Evolutionary conservation across 768 basidiomycete genomes (phyloP).

Genomic region (Tephrocybe sp.): DNA sequence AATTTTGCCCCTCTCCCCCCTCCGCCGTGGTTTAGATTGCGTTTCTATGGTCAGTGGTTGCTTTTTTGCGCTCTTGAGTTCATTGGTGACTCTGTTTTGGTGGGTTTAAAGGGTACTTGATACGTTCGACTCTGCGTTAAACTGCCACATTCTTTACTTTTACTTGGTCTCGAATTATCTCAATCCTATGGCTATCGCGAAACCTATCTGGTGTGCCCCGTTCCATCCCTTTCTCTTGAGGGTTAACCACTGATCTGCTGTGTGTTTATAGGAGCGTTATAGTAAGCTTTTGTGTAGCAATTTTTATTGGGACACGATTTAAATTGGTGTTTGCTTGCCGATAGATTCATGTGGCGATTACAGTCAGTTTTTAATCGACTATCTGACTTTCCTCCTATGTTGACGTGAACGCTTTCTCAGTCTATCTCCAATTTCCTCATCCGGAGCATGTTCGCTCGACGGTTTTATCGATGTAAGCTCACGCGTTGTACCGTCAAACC

Average conservation of each 20-base stretch:
- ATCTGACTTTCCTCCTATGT: background rate
- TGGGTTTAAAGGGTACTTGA: slow-evolving; percentile 50
- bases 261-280: slow-evolving; percentile 52
- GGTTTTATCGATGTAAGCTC: slow-evolving; percentile 48
- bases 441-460: slow-evolving; percentile 47
- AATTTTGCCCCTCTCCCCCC: background rate
- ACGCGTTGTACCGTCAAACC: background rate
- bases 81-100: too few species aligned
- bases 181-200: slow-evolving; percentile 39
- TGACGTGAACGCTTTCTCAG: slow-evolving; percentile 25
- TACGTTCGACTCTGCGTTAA: slow-evolving; percentile 52
- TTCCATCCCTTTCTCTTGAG: too few species aligned
- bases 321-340: too few species aligned
- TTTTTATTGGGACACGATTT: too few species aligned
- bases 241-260: too few species aligned
- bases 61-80: too few species aligned
- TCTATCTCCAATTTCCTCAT: slow-evolving; percentile 49
- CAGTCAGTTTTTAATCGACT: slow-evolving; percentile 33
- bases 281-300: slow-evolving; percentile 29
- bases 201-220: slow-evolving; percentile 46
- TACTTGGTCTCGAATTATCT: slow-evolving; percentile 57
- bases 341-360: slow-evolving; percentile 54
- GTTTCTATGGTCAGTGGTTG: slow-evolving; percentile 34
- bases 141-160: slow-evolving; percentile 53
- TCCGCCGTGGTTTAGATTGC: slow-evolving; percentile 32